phyloP scores from a whole-genome alignment of 1,139 yeast species.

The Candida mesenterica region DNA sequence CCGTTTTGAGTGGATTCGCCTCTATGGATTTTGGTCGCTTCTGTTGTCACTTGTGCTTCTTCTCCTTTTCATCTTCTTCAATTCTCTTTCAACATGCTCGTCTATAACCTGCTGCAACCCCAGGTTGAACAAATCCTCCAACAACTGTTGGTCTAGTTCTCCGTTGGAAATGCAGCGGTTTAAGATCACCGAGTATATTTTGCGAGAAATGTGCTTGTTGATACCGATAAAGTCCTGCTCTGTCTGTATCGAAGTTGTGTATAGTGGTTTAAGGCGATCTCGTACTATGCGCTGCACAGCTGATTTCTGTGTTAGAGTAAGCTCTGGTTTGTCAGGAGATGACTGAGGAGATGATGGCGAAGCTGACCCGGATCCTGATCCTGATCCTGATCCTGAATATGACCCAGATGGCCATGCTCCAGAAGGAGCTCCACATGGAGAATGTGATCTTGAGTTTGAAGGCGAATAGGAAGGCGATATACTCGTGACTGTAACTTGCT shows the following conservation, averaged over 20 bases:
- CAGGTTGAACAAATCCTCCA: conserved; percentile 19
- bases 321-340: conserved; percentile 10
- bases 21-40: too few relatives aligned
- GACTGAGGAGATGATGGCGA: conserved; percentile 10
- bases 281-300: conserved; percentile 55
- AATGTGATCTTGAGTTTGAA: conserved; percentile 5
- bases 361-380: conserved; percentile 1
- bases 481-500: background rate
- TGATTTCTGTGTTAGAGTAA: conserved; percentile 43
- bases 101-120: conserved; percentile 25
- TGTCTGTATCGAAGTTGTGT: conserved; percentile 17
- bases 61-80: conserved; percentile 7
- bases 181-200: conserved; percentile 39
- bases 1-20: too few relatives aligned
- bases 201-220: conserved; percentile 40
- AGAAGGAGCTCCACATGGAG: conserved; percentile 2
- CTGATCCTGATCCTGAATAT: background rate
- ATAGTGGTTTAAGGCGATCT: conserved; percentile 47
- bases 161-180: conserved; percentile 12
- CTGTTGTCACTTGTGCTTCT: too few relatives aligned
- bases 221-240: conserved; percentile 36
- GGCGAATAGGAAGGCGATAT: conserved; percentile 7
- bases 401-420: conserved; percentile 7
- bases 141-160: conserved; percentile 9
- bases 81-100: conserved; percentile 21